Evolutionary conservation across 257 asterid species (phyloP), one percentile per base, ranked within the genome.

Genomic region (Lavandula angustifolia): DNA sequence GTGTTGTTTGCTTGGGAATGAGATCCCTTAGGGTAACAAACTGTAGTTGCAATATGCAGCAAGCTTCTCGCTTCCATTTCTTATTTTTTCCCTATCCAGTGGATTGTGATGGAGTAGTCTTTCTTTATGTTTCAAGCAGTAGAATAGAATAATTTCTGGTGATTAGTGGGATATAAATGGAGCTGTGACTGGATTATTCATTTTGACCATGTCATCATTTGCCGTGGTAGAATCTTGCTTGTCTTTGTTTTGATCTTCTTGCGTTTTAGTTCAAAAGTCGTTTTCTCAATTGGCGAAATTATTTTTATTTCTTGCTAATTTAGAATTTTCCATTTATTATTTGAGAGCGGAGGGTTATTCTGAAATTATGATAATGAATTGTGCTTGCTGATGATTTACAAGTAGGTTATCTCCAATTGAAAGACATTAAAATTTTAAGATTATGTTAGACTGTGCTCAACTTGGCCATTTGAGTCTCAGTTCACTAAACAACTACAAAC

Each of bases 371-470:
- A 38, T 17, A n/a, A 43, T 43, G 33, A 61, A 7, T 46, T 71
- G 34, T 33, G 57, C 64, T 34, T 37, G 27, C 34, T 66, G 57
- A 22, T 67, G 33, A 70, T 43, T 68, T 51, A 34, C 17, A 37
- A 65, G 11, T 32, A 46, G 44, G 53, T 43, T 31, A 4, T 57
- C 7, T 62, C 53, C 40, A 31, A 50, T 50, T 17, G 37, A 42
- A 67, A 47, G 27, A 34, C 13, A 7, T 32, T 34, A 10, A 43
- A 37, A 58, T 44, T 13, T 50, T 9, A 16, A 52, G 37, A 7
- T 34, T 17, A 54, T 32, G 47, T 35, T 46, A n/a, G n/a, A 8
- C 56, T 34, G 42, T n/a, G 37, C 48, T 51, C 53, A 31, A 49
- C 60, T 58, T 47, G 22, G 32, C 49, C 33, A 27, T 60, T 22